Conservation (phyloP, 129 eudicot genomes). For the Oenanthe sinensis region DNA sequence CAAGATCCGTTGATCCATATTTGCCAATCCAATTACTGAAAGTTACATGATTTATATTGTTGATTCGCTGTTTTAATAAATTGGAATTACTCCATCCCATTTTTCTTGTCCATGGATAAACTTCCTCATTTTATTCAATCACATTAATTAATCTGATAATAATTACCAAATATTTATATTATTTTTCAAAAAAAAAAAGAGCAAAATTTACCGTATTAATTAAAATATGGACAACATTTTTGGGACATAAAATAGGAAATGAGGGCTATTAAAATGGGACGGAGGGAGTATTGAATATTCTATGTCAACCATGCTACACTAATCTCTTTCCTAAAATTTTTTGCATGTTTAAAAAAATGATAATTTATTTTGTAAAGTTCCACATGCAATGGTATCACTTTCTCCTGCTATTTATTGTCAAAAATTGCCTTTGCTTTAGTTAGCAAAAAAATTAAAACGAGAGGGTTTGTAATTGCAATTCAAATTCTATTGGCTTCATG, state of each 20-base stretch:
- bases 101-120: too few species aligned
- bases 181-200: too few species aligned
- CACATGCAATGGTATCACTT: not conserved
- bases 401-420: not conserved
- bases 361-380: not conserved
- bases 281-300: not conserved
- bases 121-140: too few species aligned
- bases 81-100: not conserved
- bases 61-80: not conserved
- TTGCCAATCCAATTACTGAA: not conserved
- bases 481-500: slow-evolving; percentile 6
- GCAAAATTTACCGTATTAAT: too few species aligned
- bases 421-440: not conserved
- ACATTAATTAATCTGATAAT: too few species aligned
- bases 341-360: not conserved
- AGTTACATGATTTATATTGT: not conserved
- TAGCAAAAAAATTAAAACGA: not conserved
- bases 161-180: too few species aligned
- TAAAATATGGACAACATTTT: too few species aligned
- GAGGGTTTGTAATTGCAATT: not conserved
- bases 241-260: too few species aligned
- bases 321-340: not conserved
- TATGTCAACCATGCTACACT: too few species aligned
- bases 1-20: not conserved
- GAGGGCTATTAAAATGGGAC: too few species aligned